Conservation (phyloP, 2,329 filamentous ascomycete species). For the Cryphonectria carpinicola region DNA sequence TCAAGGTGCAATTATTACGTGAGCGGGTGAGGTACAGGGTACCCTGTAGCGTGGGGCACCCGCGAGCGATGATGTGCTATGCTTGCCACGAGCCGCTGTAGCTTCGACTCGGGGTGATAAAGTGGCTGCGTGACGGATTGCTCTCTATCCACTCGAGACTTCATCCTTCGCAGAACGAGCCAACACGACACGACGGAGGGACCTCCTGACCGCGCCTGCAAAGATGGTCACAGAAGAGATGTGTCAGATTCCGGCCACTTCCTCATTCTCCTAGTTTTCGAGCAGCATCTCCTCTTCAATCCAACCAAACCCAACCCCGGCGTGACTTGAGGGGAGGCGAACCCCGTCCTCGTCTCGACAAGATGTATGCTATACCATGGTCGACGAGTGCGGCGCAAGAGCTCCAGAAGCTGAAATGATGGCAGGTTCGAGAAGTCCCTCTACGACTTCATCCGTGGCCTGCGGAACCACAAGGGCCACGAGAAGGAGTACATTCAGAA, state of each 20-base stretch:
- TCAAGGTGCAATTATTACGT: conserved; percentile 5
- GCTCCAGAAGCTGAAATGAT: conserved; percentile 32
- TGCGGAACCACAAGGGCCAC: conserved; percentile 92
- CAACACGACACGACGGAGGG: conserved; percentile 2
- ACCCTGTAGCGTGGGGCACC: conserved; percentile 26
- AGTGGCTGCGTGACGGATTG: neutral
- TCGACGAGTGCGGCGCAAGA: neutral
- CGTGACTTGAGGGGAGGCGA: conserved; percentile 15
- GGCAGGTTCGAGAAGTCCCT: conserved; percentile 97
- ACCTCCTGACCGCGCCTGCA: conserved; percentile 14
- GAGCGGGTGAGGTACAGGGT: neutral
- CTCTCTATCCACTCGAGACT: neutral
- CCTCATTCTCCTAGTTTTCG: conserved; percentile 12
- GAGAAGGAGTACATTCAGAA: conserved; percentile 95
- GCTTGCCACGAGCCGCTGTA: conserved; percentile 8
- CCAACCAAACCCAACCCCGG: neutral
- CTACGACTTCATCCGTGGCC: conserved; percentile 95
- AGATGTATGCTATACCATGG: conserved; percentile 34
- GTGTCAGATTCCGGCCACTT: conserved; percentile 14
- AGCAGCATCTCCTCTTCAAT: conserved; percentile 13
- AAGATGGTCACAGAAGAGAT: conserved; percentile 25
- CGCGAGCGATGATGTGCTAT: conserved; percentile 24
- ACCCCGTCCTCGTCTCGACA: conserved; percentile 18
- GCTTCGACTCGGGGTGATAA: neutral
- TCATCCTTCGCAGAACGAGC: neutral